Base-by-base conservation (phyloP, 495 filamentous ascomycete species). In the Tuber magnatum region DNA sequence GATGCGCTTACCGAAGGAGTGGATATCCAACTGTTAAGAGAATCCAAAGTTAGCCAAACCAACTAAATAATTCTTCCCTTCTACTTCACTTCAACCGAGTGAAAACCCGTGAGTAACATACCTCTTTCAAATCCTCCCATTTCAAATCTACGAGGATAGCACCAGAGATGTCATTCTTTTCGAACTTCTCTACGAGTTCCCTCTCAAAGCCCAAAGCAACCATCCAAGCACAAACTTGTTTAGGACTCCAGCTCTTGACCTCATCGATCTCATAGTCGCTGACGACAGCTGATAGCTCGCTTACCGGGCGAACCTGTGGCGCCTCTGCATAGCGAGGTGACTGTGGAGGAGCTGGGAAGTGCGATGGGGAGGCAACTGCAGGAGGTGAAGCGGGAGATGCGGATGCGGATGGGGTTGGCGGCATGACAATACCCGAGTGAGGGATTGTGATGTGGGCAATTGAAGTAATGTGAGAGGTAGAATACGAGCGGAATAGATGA, bases 1-100 rank as follows among this genome's bases (percentile, higher is more conserved):
- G 72, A 93, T 93, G 35, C 95, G 89, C 78, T 94, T 93, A 24
- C 95, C 95, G 84, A 97, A 97, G 0, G 95, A 97, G n/a, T 87
- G 84, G 75, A 99, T 96, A 35, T 91, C 91, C 8, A 97, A 89
- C 84, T 82, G 42, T 68, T 72, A 76, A 42, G 74, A 75, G 28
- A 35, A 68, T 73, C 40, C 40, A 71, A 68, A 24, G 38, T 75
- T 71, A 81, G 75, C 42, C 39, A 72, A 28, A n/a, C n/a, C n/a
- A 40, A 40, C 7, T 32, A 51, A 28, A 70, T 20, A 2, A 69
- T 42, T 51, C n/a, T 10, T 14, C 28, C 32, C 9, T 14, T 18
- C 32, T 35, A 6, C 16, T 3, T 71, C 35, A 35, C 12, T 51
- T 16, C 48, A 32, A n/a, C 22, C 70, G 35, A 48, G 41, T 32